Base-by-base conservation (phyloP, 495 filamentous ascomycete genomes). In the Xylaria palmicola region DNA sequence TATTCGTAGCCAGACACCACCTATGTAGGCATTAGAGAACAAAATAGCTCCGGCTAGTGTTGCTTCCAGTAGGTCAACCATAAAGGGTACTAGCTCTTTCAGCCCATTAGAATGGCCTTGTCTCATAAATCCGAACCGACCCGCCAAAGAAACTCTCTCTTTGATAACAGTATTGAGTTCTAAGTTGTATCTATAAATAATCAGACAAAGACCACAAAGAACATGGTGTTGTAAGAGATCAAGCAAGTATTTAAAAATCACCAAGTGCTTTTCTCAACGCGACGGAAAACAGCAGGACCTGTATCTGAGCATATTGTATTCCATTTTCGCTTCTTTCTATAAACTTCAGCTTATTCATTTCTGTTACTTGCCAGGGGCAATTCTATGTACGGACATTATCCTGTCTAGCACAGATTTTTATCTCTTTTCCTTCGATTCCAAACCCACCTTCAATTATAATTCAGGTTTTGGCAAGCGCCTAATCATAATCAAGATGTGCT, bases 401-500 rank as follows among this genome's bases (percentile, higher is more conserved):
- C 34, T 17, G 2, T 4, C 41, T 40, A 22, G 12, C 19, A 36
- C 40, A 27, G n/a, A 9, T 9, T 22, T 13, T 50, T 30, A 13
- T 49, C 39, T 27, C 15, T 22, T 8, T 59, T 59, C 32, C 0
- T 8, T 1, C n/a, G 30, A 15, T 48, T 19, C 41, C 6, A 24
- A n/a, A n/a, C 44, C 36, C 13, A 1, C 13, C 5, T 29, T 50
- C 24, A 19, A 20, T 41, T 10, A 19, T 26, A 8, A 20, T 17
- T 0, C 20, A 40, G 17, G 13, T 17, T 59, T 36, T 27, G 57
- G 24, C 12, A 19, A 20, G 43, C 32, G 15, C 10, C 10, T 48
- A 26, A 47, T 47, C 39, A 10, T 44, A 20, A 17, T 30, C 39
- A 48, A 17, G 12, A 66, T 66, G 64, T 61, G 45, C 34, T 58